Conservation (phyloP, 768 basidiomycete genomes). For the Lentinula aciculospora region DNA sequence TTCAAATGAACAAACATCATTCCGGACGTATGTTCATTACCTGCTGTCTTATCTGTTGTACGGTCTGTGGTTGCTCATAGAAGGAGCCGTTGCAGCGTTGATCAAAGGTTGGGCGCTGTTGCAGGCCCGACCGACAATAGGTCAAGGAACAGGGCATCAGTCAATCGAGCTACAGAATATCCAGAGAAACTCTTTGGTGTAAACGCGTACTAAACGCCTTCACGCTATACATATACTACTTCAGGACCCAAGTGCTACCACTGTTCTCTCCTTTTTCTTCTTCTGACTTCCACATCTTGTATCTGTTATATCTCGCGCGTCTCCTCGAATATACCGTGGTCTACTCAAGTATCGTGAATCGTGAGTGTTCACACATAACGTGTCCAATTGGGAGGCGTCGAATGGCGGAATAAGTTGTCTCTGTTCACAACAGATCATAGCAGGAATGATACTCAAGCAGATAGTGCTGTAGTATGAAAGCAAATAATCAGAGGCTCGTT, state of each 20-base stretch:
- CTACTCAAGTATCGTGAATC: too few relatives aligned
- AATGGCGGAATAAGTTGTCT: background rate
- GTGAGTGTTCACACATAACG: too few relatives aligned
- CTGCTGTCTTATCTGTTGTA: background rate
- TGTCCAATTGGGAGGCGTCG: too few relatives aligned
- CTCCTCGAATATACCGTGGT: too few relatives aligned
- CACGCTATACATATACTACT: too few relatives aligned
- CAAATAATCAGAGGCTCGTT: too few relatives aligned
- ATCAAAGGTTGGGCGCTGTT: background rate
- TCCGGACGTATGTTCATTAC: background rate
- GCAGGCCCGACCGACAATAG: background rate
- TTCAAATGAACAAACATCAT: slow-evolving; percentile 5
- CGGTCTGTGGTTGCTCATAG: background rate
- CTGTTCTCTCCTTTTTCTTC: too few relatives aligned
- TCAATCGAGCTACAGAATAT: background rate
- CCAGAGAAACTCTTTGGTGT: background rate
- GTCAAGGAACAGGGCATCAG: background rate
- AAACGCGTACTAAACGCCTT: too few relatives aligned
- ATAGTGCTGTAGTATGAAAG: background rate
- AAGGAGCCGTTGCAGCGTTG: background rate
- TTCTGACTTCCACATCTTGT: too few relatives aligned
- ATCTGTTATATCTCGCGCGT: too few relatives aligned
- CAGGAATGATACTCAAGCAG: too few relatives aligned
- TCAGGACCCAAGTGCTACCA: too few relatives aligned
- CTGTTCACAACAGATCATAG: background rate